A percentile compares a stretch with the other conserved stretches of the same genome.
Conservation (phyloP, 192 early-diverging fungal species). For the Backusella tuberculispora region DNA sequence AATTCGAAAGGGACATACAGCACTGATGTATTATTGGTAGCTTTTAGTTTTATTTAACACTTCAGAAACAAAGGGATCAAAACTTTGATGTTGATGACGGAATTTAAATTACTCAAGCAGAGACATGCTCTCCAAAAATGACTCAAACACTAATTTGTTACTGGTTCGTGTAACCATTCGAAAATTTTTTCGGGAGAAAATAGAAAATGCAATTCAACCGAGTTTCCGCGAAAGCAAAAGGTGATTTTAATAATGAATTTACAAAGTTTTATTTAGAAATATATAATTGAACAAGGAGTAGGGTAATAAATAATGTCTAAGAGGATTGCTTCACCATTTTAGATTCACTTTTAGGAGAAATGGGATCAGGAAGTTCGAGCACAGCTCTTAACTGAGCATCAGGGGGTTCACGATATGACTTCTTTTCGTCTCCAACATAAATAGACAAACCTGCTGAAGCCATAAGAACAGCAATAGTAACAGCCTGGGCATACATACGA, state of each 20-base stretch:
- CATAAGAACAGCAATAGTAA: constrained; percentile 64
- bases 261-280: constrained; percentile 2
- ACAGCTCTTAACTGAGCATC: constrained; percentile 40
- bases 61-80: too few relatives aligned
- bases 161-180: neutral
- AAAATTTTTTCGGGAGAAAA: neutral
- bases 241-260: neutral
- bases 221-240: constrained; percentile 2
- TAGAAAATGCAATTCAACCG: neutral
- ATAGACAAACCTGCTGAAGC: constrained; percentile 59
- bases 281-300: neutral
- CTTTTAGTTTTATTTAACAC: neutral
- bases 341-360: constrained; percentile 21
- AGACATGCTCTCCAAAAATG: neutral
- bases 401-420: constrained; percentile 26
- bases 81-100: too few relatives aligned
- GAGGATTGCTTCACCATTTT: constrained; percentile 24
- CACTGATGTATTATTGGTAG: neutral
- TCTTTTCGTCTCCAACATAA: constrained; percentile 38
- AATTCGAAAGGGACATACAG: neutral
- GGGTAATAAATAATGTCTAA: constrained; percentile 1
- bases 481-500: constrained; percentile 72
- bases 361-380: constrained; percentile 36
- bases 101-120: too few relatives aligned
- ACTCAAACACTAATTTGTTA: neutral